Conservation (phyloP, 148 eudicot genomes). For the Rhododendron molle region DNA sequence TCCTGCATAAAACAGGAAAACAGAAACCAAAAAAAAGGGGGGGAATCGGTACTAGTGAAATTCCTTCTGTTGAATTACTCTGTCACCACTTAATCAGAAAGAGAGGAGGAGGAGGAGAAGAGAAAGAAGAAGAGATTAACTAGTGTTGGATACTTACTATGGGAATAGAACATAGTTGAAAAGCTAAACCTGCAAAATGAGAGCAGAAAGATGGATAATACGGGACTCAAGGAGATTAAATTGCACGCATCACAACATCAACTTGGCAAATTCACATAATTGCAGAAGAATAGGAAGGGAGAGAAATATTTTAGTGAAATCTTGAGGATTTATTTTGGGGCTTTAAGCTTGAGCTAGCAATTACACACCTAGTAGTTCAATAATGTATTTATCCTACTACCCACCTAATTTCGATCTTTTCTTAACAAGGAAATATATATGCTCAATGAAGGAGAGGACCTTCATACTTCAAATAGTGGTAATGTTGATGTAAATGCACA, state of each 20-base stretch:
- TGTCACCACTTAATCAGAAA: background rate
- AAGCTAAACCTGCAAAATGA: conserved; percentile 69
- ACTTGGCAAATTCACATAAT: background rate
- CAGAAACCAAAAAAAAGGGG: background rate
- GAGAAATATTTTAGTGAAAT: background rate
- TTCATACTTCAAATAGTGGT: background rate
- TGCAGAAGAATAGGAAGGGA: background rate
- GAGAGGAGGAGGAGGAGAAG: background rate
- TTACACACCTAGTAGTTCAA: background rate
- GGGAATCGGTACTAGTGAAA: background rate
- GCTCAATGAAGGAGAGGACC: background rate
- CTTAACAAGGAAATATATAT: background rate
- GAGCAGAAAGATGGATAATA: conserved; percentile 12
- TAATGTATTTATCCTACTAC: background rate
- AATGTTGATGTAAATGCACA: background rate
- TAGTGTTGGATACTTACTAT: conserved; percentile 45
- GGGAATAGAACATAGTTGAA: conserved; percentile 67
- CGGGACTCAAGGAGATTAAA: background rate
- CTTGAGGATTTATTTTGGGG: background rate
- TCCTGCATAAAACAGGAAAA: conserved; percentile 31
- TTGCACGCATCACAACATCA: background rate
- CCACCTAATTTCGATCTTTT: background rate
- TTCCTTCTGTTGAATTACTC: background rate
- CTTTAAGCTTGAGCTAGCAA: background rate
- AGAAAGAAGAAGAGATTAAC: background rate